A percentile compares a stretch with the other conserved stretches of the same genome.
Conservation (phyloP, 169 alveolate species). For the Perkinsus marinus region DNA sequence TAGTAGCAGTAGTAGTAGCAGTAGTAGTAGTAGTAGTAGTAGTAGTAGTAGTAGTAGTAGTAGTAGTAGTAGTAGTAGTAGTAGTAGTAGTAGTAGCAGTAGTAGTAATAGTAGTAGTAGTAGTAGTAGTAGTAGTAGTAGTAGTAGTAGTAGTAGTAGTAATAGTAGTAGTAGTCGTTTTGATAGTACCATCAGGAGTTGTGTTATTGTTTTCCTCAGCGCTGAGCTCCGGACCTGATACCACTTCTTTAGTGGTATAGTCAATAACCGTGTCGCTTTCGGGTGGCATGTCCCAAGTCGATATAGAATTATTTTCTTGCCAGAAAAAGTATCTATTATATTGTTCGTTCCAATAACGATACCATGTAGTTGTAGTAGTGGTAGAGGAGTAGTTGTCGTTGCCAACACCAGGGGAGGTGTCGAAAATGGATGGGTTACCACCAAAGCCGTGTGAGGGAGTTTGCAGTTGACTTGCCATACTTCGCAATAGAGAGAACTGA, state of each 20-base stretch:
- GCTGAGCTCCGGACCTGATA: not conserved
- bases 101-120: no score
- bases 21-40: no score
- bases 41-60: no score
- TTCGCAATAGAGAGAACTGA: not conserved
- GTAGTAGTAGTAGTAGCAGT: no score
- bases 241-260: not conserved
- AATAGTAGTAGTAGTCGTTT: no score
- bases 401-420: not conserved
- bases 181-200: no score
- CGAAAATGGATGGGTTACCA: not conserved
- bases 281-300: not conserved
- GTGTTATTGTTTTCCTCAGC: no score
- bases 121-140: no score
- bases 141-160: no score
- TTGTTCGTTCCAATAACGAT: not conserved
- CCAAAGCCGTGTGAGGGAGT: not conserved
- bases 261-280: not conserved
- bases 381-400: not conserved
- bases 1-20: no score
- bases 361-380: not conserved
- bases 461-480: not conserved
- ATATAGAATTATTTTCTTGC: not conserved
- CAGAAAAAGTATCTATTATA: not conserved
- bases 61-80: no score